Conservation (phyloP, 192 early-diverging fungal species). For the Podila horticola region DNA sequence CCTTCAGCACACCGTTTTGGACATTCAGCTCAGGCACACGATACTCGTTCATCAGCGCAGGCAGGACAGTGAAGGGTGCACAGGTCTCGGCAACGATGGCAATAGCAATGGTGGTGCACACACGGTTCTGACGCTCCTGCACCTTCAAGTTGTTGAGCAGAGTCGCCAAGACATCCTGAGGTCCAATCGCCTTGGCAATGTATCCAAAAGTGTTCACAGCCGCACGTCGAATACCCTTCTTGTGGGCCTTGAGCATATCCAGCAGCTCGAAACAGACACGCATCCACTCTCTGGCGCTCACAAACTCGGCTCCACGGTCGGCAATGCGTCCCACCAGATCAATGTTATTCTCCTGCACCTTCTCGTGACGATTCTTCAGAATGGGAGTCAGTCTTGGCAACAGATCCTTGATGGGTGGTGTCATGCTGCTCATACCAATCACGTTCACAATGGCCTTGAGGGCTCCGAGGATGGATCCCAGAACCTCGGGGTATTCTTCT, state of each 20-base stretch:
- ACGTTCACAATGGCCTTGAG: conserved; percentile 97
- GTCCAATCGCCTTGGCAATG: conserved; percentile 99
- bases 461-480: conserved; percentile 93
- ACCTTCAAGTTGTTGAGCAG: conserved; percentile 98
- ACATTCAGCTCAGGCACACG: conserved; percentile 99
- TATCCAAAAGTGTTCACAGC: conserved; percentile 99
- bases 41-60: conserved; percentile 99
- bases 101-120: conserved; percentile 99
- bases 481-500: conserved; percentile 99
- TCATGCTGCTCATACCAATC: conserved; percentile 98
- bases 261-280: conserved; percentile 98
- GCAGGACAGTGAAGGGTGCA: conserved; percentile 97
- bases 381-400: conserved; percentile 98
- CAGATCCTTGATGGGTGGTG: conserved; percentile 97
- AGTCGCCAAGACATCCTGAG: conserved; percentile 98
- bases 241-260: conserved; percentile 96
- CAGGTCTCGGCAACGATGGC: conserved; percentile 89
- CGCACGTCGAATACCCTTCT: conserved; percentile 94
- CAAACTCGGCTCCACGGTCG: conserved; percentile 97
- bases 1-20: conserved; percentile 98
- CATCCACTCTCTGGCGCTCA: conserved; percentile 99
- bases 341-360: conserved; percentile 64
- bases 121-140: conserved; percentile 98
- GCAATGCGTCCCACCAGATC: conserved; percentile 99
- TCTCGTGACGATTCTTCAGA: conserved; percentile 90